phyloP scores from a whole-genome alignment of 352 stramenopile genomes.

The Phytopythium sindhum region DNA sequence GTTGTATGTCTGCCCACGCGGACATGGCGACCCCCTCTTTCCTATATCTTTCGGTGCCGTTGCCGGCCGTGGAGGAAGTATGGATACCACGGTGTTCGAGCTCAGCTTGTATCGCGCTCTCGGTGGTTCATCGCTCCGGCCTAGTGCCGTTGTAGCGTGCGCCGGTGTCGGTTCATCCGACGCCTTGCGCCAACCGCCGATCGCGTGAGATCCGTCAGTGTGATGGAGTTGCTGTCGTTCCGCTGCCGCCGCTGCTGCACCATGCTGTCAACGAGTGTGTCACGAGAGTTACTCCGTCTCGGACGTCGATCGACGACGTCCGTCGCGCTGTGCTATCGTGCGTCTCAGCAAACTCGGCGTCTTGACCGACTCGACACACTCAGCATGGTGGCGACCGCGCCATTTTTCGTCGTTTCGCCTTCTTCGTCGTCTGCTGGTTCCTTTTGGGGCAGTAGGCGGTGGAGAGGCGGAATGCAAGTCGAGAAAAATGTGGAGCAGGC shows the following conservation, averaged over 20 bases:
- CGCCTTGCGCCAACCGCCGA: not conserved
- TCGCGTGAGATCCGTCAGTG: constrained; percentile 1
- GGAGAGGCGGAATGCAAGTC: not conserved
- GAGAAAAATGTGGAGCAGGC: constrained; percentile 10
- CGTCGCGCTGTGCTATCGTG: not conserved
- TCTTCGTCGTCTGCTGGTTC: not conserved
- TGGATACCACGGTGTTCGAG: constrained; percentile 9
- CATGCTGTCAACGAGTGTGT: constrained; percentile 7
- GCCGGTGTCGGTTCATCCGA: not conserved
- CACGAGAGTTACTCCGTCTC: not conserved
- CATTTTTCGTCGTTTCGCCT: constrained; percentile 12
- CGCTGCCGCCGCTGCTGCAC: constrained; percentile 4
- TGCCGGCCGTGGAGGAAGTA: constrained; percentile 4
- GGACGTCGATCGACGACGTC: not conserved
- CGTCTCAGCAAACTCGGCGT: not conserved
- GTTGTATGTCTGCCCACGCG: not conserved
- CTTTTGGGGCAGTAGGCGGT: not conserved
- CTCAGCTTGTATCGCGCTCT: constrained; percentile 3
- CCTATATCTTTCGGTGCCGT: not conserved
- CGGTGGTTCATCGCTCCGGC: not conserved
- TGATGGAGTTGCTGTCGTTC: constrained; percentile 5
- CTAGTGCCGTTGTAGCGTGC: constrained; percentile 1
- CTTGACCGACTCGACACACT: constrained; percentile 1
- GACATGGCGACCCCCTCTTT: not conserved
- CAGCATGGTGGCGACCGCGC: constrained; percentile 7